Conservation (phyloP, 2,329 filamentous ascomycete species). For the Trichophaea hybrida region DNA sequence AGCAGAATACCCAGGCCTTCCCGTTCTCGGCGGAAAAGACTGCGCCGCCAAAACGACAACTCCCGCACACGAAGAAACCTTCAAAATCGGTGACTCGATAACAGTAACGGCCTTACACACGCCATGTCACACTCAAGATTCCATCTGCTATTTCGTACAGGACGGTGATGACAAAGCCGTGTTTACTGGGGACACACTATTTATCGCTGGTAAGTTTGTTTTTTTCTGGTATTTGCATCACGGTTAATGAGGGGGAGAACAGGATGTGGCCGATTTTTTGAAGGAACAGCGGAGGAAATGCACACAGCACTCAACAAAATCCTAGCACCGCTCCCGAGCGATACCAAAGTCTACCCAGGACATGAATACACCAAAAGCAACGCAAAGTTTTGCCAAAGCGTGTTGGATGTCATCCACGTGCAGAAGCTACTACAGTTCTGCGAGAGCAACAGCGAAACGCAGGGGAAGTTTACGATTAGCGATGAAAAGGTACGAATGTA, state of each 20-base stretch:
- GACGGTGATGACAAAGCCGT: constrained; percentile 62
- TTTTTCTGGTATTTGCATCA: background rate
- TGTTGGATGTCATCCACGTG: constrained; percentile 58
- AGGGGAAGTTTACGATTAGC: constrained; percentile 90
- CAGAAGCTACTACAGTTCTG: constrained; percentile 59
- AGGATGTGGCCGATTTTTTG: constrained; percentile 94
- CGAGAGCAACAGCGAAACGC: constrained; percentile 72
- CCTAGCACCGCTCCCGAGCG: constrained; percentile 65
- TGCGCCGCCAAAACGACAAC: constrained; percentile 68
- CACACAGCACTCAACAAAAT: constrained; percentile 79
- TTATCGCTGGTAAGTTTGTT: constrained; percentile 59
- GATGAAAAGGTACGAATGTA: constrained; percentile 65
- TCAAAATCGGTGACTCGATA: constrained; percentile 68
- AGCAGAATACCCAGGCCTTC: constrained; percentile 51
- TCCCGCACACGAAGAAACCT: constrained; percentile 58
- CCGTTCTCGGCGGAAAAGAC: constrained; percentile 76
- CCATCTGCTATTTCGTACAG: constrained; percentile 76
- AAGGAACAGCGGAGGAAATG: constrained; percentile 82
- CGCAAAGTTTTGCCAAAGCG: constrained; percentile 69
- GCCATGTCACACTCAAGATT: constrained; percentile 95
- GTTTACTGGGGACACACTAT: constrained; percentile 92
- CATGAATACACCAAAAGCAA: constrained; percentile 70
- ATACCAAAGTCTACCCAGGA: constrained; percentile 85
- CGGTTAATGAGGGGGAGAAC: background rate
- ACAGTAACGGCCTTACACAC: constrained; percentile 79